These are phyloP conservation scores for Amorphotheca resinae DNA, from an alignment of 495 filamentous ascomycete species.

Conservation along the genomic window DNA sequence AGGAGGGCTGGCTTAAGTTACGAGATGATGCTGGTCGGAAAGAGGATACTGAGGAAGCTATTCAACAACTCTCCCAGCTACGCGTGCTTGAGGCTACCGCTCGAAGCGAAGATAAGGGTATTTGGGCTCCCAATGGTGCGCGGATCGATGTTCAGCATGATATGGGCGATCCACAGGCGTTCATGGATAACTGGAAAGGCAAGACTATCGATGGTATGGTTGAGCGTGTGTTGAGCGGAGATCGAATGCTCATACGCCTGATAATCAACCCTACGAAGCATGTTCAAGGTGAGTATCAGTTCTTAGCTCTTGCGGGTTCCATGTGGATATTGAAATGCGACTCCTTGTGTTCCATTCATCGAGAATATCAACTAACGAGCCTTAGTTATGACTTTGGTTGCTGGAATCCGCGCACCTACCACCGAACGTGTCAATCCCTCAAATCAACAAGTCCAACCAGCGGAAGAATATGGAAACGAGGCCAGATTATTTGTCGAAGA, in stretches of 20 bases:
- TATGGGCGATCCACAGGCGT: conserved; percentile 52
- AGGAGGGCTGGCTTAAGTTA: conserved; percentile 81
- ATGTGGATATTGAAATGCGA: not conserved
- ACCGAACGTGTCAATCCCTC: conserved; percentile 66
- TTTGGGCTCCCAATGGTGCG: conserved; percentile 51
- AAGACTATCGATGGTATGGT: conserved; percentile 61
- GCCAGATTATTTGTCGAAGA: conserved; percentile 76
- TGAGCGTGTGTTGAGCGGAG: conserved; percentile 82
- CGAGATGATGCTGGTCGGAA: conserved; percentile 84
- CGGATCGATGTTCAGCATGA: conserved; percentile 70
- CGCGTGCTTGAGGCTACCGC: conserved; percentile 69
- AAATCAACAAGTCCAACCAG: conserved; percentile 67
- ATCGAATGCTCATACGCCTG: conserved; percentile 77
- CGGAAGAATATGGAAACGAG: conserved; percentile 78
- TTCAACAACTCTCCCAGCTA: conserved; percentile 60
- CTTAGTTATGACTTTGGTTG: conserved; percentile 60
- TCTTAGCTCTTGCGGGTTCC: not conserved
- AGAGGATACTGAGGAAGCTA: conserved; percentile 65
- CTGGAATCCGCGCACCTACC: conserved; percentile 75
- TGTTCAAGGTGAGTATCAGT: conserved; percentile 39
- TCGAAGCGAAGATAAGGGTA: conserved; percentile 59
- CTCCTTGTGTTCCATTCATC: too few species aligned
- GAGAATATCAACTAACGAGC: not conserved
- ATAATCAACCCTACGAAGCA: conserved; percentile 66
- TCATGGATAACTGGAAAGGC: conserved; percentile 67